Percentiles rank a stretch among this genome's conserved stretches.
Conservation (phyloP, 2,329 filamentous ascomycete species). For the Fusarium floridanum region DNA sequence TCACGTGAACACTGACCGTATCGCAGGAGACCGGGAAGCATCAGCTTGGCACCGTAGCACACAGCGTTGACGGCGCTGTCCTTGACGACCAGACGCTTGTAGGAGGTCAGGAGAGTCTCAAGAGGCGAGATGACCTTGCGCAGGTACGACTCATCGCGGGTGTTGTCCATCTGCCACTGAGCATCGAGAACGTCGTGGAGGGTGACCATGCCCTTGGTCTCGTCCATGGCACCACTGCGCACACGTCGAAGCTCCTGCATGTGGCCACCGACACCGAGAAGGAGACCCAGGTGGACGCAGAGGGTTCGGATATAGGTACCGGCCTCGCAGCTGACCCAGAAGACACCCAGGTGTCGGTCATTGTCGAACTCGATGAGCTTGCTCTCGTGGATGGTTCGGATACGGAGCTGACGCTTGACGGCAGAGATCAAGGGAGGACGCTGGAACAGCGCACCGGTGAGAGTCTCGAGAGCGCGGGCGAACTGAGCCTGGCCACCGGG, state of each 20-base stretch:
- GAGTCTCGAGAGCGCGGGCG: conserved; percentile 90
- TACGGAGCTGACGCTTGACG: conserved; percentile 98
- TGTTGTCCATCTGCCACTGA: conserved; percentile 96
- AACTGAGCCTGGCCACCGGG: conserved; percentile 95
- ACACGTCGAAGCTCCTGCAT: conserved; percentile 99
- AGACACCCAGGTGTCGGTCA: conserved; percentile 95
- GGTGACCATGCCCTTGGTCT: conserved; percentile 89
- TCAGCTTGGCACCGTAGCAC: conserved; percentile 98
- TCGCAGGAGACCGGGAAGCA: conserved; percentile 95
- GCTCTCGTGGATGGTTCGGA: conserved; percentile 97
- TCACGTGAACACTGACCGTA: conserved; percentile 72
- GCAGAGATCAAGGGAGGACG: conserved; percentile 97
- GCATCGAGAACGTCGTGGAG: conserved; percentile 90
- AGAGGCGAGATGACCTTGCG: conserved; percentile 92
- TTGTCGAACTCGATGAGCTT: conserved; percentile 99
- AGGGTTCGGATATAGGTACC: conserved; percentile 99
- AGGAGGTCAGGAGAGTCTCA: conserved; percentile 89
- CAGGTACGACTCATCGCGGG: conserved; percentile 92
- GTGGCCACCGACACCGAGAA: conserved; percentile 87
- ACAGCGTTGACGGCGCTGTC: conserved; percentile 87
- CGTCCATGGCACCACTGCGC: conserved; percentile 93
- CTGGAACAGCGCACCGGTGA: conserved; percentile 93
- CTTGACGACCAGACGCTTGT: conserved; percentile 98
- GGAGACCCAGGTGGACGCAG: conserved; percentile 88
- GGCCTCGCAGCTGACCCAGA: conserved; percentile 98